phyloP scores from a whole-genome alignment of 495 filamentous ascomycete genomes.

The Aspergillus haitiensis region DNA sequence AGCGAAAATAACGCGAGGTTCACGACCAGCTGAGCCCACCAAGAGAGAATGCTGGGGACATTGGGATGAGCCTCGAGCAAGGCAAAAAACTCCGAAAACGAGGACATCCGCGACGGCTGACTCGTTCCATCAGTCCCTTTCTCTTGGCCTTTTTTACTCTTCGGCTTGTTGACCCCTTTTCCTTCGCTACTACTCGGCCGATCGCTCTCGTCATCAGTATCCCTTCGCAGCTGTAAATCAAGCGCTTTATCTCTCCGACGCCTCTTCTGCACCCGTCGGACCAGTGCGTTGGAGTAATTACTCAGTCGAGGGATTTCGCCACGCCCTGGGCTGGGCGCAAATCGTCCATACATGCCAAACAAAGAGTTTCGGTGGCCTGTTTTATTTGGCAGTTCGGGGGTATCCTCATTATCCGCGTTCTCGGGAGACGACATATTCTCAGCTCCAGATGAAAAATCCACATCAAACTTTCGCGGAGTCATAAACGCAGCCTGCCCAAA shows the following conservation, averaged over 20 bases:
- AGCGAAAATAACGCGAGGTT: slow-evolving; percentile 70
- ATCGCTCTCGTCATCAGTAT: slow-evolving; percentile 52
- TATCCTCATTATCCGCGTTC: slow-evolving; percentile 67
- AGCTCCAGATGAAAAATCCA: slow-evolving; percentile 74
- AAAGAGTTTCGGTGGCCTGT: slow-evolving; percentile 48
- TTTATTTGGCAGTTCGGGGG: slow-evolving; percentile 58
- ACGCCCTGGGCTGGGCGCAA: slow-evolving; percentile 54
- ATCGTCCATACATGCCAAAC: slow-evolving; percentile 46
- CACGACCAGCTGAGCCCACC: slow-evolving; percentile 78
- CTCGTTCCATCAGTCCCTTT: slow-evolving; percentile 14
- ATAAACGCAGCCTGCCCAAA: slow-evolving; percentile 74
- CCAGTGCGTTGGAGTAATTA: slow-evolving; percentile 54
- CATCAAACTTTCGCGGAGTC: slow-evolving; percentile 73
- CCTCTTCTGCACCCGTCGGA: slow-evolving; percentile 54
- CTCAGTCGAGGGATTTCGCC: slow-evolving; percentile 56
- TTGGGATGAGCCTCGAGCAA: slow-evolving; percentile 76
- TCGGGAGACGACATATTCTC: slow-evolving; percentile 76
- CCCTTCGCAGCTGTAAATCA: slow-evolving; percentile 45
- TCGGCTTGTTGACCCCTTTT: slow-evolving; percentile 26
- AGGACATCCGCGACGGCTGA: slow-evolving; percentile 30
- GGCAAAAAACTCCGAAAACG: slow-evolving; percentile 60
- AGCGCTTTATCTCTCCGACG: slow-evolving; percentile 49
- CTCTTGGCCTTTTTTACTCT: slow-evolving; percentile 17
- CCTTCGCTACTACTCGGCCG: slow-evolving; percentile 47
- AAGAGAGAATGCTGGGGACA: slow-evolving; percentile 82